Evolutionary conservation across 2,329 filamentous ascomycete genomes (phyloP), one percentile per base, ranked within the genome.

Genomic region (Rhytidhysteron rufulum): DNA sequence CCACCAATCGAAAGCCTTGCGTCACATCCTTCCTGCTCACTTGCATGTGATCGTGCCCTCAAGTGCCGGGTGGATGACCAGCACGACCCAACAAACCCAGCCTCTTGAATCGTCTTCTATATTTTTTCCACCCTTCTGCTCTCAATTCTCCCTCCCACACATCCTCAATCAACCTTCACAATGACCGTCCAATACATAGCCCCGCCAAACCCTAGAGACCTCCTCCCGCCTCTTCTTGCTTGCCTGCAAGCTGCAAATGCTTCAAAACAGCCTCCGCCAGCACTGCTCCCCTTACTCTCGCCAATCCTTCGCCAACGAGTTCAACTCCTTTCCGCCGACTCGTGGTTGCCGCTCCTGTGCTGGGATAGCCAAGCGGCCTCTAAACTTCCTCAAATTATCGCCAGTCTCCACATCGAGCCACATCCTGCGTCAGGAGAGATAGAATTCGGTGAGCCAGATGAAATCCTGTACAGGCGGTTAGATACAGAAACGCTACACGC

Each of bases 381-480:
- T 22, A 76, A 72, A 48, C 72, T 91, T 15, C 71, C 75, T n/a
- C 70, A 78, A 42, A 69, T 84, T 11, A 80, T 81, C 22, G 74
- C 76, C 50, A 74, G 76, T 41, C 78, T 85, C 39, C 68, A 75
- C 33, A 70, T 91, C 22, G 85, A 90, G 61, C 85, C 85, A n/a
- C 87, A 93, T 55, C 87, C 87, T 3, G 80, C 85, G 4, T 88
- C 85, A 2, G 86, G 86, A 39, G 86, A 90, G 62, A 78, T 91
- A 39, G 86, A 91, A 66, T 66, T 90, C 16, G 82, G 86, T 41
- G 83, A 88, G 41, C 75, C 79, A 6, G 72, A 79, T 43, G 72
- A 74, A 20, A 69, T 79, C 24, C 73, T 77, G 39, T 91, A 83
- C 66, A 73, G 79, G 44, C 74, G 85, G n/a, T 61, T 87, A 25